These are phyloP conservation scores for Hypoxylon sp. DNA, from an alignment of 2,329 filamentous ascomycete species.

Conservation along the genomic window DNA sequence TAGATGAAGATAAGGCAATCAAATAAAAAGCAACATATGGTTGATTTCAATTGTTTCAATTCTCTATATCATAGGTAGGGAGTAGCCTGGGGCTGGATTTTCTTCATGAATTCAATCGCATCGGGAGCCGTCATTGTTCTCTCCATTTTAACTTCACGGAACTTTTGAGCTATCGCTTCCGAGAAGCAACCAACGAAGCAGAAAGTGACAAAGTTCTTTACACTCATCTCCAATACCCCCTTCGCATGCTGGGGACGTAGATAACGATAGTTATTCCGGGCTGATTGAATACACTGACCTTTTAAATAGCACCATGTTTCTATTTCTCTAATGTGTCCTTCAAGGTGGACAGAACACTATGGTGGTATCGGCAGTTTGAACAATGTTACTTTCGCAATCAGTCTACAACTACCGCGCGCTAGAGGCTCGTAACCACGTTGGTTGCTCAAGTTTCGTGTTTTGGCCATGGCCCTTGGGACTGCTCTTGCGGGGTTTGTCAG, in stretches of 20 bases:
- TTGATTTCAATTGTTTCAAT: no score
- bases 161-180: slow-evolving; percentile 62
- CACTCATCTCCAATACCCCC: slow-evolving; percentile 58
- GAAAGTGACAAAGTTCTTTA: slow-evolving; percentile 45
- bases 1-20: no score
- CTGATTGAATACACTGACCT: slow-evolving; percentile 66
- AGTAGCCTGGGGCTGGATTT: slow-evolving; percentile 79
- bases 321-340: slow-evolving; percentile 62
- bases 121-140: slow-evolving; percentile 70
- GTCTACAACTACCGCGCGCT: slow-evolving; percentile 57
- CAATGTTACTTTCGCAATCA: slow-evolving; percentile 54
- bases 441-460: slow-evolving; percentile 57
- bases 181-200: slow-evolving; percentile 51
- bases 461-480: slow-evolving; percentile 55
- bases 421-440: slow-evolving; percentile 55
- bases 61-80: no score
- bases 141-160: slow-evolving; percentile 70
- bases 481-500: slow-evolving; percentile 61
- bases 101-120: slow-evolving; percentile 73
- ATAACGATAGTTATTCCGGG: slow-evolving; percentile 65
- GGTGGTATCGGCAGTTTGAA: slow-evolving; percentile 53
- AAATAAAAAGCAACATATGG: slow-evolving; percentile 60
- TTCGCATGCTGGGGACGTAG: slow-evolving; percentile 64
- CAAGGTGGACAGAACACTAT: slow-evolving; percentile 44
- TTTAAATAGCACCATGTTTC: slow-evolving; percentile 64